Percentiles rank a stretch among this genome's conserved stretches.
phyloP scores from a whole-genome alignment of 2,329 filamentous ascomycete genomes.

The Aspergillus aculeatus region DNA sequence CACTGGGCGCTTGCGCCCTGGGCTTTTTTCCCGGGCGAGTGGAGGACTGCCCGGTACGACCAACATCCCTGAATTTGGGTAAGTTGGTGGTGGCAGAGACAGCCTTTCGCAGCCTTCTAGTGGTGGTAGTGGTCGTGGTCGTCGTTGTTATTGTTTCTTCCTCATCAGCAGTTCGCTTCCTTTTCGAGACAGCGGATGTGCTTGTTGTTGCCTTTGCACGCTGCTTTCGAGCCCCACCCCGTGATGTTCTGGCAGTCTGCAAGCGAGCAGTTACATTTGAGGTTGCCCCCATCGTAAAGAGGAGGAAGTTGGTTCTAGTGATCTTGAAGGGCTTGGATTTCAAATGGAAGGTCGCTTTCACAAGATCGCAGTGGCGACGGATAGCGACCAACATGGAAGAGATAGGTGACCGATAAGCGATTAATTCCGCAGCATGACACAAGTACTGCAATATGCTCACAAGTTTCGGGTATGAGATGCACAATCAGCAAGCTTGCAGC shows the following conservation, averaged over 20 bases:
- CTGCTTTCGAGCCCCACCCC: background rate
- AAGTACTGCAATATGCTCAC: background rate
- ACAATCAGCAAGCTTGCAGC: background rate
- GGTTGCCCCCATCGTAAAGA: background rate
- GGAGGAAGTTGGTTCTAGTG: background rate
- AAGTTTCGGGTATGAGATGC: background rate
- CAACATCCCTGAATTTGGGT: conserved; percentile 12
- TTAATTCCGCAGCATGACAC: background rate
- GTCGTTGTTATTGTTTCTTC: background rate
- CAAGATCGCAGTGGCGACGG: background rate
- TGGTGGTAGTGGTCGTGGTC: conserved; percentile 2
- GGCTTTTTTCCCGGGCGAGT: conserved; percentile 12
- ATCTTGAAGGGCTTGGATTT: background rate
- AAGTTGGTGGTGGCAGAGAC: background rate
- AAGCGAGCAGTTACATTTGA: background rate
- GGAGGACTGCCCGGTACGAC: conserved; percentile 18
- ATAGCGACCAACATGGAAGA: background rate
- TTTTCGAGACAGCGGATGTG: conserved; percentile 11
- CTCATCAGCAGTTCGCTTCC: conserved; percentile 13
- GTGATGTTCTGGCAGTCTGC: background rate
- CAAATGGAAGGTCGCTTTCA: background rate
- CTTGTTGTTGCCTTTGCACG: background rate
- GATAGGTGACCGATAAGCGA: background rate
- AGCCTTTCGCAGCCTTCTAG: background rate
- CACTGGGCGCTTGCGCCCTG: conserved; percentile 15